Evolutionary conservation across 192 early-diverging fungal genomes (phyloP).

Genomic region (Phycomyces nitens): DNA sequence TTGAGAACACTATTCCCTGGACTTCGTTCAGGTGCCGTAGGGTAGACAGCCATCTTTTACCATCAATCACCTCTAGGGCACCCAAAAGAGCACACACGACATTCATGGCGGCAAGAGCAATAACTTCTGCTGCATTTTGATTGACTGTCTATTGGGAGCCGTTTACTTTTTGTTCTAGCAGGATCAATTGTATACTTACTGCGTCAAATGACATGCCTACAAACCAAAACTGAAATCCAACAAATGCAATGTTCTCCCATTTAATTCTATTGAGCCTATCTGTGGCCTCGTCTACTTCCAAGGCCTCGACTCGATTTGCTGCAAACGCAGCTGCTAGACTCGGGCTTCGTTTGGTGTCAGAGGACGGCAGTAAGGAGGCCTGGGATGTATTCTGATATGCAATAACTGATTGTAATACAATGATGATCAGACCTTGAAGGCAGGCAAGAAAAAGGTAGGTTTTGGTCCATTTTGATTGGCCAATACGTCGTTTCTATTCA

Average conservation of each 20-base stretch:
- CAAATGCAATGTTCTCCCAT: slow-evolving; percentile 41
- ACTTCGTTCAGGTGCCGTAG: slow-evolving; percentile 3
- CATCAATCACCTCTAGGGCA: slow-evolving; percentile 31
- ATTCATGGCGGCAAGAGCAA: slow-evolving; percentile 29
- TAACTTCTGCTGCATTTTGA: slow-evolving; percentile 40
- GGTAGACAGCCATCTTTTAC: slow-evolving; percentile 21
- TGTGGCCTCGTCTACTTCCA: not conserved
- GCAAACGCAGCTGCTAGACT: not conserved
- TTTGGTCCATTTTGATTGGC: slow-evolving; percentile 29
- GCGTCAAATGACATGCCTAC: slow-evolving; percentile 37
- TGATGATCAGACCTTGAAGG: slow-evolving; percentile 30
- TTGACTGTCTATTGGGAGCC: slow-evolving; percentile 20
- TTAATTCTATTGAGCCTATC: slow-evolving; percentile 32
- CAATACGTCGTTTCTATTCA: slow-evolving; percentile 23
- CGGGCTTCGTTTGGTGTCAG: not conserved
- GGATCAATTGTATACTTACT: slow-evolving; percentile 17
- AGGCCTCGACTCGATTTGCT: not conserved
- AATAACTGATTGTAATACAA: slow-evolving; percentile 26
- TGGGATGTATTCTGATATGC: slow-evolving; percentile 31
- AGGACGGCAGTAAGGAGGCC: slow-evolving; percentile 7
- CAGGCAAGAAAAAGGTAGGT: slow-evolving; percentile 22
- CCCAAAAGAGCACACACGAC: slow-evolving; percentile 32
- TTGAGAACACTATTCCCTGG: not conserved
- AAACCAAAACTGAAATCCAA: slow-evolving; percentile 36
- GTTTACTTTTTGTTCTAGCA: not conserved